Evolutionary conservation across 2,329 filamentous ascomycete genomes (phyloP).

Genomic region (Hysterium pulicare): DNA sequence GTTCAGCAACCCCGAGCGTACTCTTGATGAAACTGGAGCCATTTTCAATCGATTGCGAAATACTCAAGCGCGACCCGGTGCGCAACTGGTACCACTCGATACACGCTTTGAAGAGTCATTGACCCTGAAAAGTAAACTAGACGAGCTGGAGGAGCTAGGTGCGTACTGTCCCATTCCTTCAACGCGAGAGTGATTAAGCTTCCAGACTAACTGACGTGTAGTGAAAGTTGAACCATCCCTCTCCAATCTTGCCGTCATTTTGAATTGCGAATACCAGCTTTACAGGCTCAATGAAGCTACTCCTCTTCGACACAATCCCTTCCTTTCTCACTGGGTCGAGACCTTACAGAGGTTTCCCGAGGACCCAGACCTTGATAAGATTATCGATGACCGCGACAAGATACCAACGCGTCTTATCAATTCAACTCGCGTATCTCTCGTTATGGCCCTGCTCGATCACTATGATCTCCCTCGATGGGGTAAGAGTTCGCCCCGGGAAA

Average conservation of each 20-base stretch:
- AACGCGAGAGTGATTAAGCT: background rate
- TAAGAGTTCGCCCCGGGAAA: conserved; percentile 12
- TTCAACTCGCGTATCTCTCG: conserved; percentile 19
- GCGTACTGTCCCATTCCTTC: background rate
- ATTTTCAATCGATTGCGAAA: background rate
- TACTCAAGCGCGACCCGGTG: background rate
- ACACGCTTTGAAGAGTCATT: conserved; percentile 26
- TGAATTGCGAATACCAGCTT: conserved; percentile 37
- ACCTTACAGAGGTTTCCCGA: conserved; percentile 20
- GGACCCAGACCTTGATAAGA: background rate
- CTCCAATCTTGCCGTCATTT: conserved; percentile 22
- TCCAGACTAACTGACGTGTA: conserved; percentile 2
- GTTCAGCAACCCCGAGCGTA: conserved; percentile 19
- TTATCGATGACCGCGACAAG: background rate
- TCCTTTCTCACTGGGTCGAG: conserved; percentile 41
- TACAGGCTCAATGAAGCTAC: conserved; percentile 28
- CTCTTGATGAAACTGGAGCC: conserved; percentile 6
- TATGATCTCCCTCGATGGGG: conserved; percentile 10
- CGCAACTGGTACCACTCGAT: conserved; percentile 7
- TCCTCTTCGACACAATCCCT: conserved; percentile 34
- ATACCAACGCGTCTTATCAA: conserved; percentile 17
- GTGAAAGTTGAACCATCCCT: conserved; percentile 17
- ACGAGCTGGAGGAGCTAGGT: conserved; percentile 22
- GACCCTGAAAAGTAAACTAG: conserved; percentile 31
- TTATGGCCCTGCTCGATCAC: conserved; percentile 24